Conservation (phyloP, 805 yeast species). For the Yamadazyma tumulicola region DNA sequence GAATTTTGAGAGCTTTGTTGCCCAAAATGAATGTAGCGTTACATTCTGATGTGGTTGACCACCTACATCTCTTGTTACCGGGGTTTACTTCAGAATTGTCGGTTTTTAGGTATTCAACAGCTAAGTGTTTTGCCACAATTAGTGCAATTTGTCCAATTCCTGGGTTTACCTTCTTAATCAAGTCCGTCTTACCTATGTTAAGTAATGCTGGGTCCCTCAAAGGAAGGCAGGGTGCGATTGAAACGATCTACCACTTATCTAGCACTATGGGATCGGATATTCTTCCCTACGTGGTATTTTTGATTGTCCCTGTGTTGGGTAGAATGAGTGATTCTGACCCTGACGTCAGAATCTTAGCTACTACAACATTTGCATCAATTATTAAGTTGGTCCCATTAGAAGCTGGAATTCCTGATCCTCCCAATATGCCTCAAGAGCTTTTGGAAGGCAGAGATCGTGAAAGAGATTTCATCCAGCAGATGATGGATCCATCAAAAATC, state of each 20-base stretch:
- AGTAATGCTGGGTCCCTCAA: conserved; percentile 66
- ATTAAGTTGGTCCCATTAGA: conserved; percentile 94
- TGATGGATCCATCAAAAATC: conserved; percentile 95
- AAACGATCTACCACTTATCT: conserved; percentile 82
- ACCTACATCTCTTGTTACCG: conserved; percentile 44
- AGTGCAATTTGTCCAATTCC: conserved; percentile 65
- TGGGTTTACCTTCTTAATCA: conserved; percentile 78
- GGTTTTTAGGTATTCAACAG: conserved; percentile 84
- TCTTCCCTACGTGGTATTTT: conserved; percentile 89
- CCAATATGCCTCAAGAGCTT: conserved; percentile 79
- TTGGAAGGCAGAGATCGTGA: conserved; percentile 89
- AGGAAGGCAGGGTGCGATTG: conserved; percentile 92
- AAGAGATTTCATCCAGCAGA: conserved; percentile 90
- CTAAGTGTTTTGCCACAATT: conserved; percentile 81
- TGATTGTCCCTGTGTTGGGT: conserved; percentile 94
- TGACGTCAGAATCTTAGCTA: conserved; percentile 85
- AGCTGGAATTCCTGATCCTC: conserved; percentile 95
- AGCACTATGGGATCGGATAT: conserved; percentile 83
- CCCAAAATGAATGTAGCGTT: conserved; percentile 55
- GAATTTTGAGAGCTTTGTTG: conserved; percentile 70
- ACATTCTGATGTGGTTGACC: conserved; percentile 45
- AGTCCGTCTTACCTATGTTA: conserved; percentile 72
- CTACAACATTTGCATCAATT: conserved; percentile 94
- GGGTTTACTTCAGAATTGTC: conserved; percentile 66
- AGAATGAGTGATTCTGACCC: conserved; percentile 94